Conservation (phyloP, 108 stramenopile species). For the Fragilaria crotonensis region DNA sequence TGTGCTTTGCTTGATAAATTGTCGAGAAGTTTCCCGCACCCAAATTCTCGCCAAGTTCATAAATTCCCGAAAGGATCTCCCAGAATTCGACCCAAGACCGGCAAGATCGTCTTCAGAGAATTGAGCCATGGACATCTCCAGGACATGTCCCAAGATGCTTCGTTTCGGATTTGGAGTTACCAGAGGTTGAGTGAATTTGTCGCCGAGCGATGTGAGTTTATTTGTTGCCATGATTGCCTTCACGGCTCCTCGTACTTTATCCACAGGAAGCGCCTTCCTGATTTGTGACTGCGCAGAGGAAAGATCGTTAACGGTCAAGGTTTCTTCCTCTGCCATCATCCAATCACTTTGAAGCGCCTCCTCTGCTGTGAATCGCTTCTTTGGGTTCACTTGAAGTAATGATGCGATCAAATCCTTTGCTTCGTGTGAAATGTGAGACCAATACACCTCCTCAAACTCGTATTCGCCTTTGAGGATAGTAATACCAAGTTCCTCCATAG, state of each 20-base stretch:
- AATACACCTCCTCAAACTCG: constrained; percentile 69
- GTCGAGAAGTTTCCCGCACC: constrained; percentile 68
- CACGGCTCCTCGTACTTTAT: constrained; percentile 24
- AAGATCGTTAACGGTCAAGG: constrained; percentile 32
- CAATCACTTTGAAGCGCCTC: constrained; percentile 38
- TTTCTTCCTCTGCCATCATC: constrained; percentile 49
- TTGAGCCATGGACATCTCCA: background rate
- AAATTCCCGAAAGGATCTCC: constrained; percentile 18
- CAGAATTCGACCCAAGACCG: background rate
- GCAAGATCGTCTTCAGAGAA: background rate
- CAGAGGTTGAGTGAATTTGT: constrained; percentile 11
- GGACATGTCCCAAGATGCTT: background rate
- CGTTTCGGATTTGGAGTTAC: constrained; percentile 1
- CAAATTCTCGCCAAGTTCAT: constrained; percentile 31
- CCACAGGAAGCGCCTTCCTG: constrained; percentile 6
- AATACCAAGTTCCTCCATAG: constrained; percentile 40
- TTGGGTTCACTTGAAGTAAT: constrained; percentile 50
- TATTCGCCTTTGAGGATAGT: constrained; percentile 47
- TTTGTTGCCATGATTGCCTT: constrained; percentile 29
- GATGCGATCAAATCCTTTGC: constrained; percentile 77
- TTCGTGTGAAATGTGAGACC: constrained; percentile 58
- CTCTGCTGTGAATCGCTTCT: constrained; percentile 33
- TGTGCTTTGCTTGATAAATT: constrained; percentile 46
- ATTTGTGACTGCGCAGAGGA: constrained; percentile 27
- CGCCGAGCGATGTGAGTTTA: constrained; percentile 30